A percentile compares a stretch with the other conserved stretches of the same genome.
Conservation (phyloP, 2,329 filamentous ascomycete genomes). For the Pseudocercospora eumusae region DNA sequence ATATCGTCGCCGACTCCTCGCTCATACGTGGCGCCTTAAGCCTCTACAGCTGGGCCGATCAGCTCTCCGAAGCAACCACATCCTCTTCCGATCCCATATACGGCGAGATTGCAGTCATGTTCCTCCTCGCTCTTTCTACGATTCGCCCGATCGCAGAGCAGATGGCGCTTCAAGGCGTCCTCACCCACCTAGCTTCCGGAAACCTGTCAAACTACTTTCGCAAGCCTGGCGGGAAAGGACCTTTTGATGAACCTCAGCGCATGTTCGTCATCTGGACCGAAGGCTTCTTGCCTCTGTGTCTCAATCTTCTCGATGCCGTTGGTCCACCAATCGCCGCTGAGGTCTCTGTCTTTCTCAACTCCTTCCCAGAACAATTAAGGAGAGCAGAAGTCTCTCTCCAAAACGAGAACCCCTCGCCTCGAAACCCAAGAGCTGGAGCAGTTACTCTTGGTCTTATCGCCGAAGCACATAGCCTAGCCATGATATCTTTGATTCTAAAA, state of each 20-base stretch:
- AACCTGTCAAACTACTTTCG: conserved; percentile 78
- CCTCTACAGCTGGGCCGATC: conserved; percentile 91
- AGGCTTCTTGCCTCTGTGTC: conserved; percentile 80
- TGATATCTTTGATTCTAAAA: conserved; percentile 72
- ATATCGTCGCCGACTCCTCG: conserved; percentile 60
- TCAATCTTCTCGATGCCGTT: conserved; percentile 83
- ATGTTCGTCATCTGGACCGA: conserved; percentile 89
- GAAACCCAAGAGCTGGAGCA: conserved; percentile 55
- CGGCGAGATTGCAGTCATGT: conserved; percentile 82
- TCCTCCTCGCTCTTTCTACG: conserved; percentile 83
- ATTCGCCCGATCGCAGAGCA: conserved; percentile 82
- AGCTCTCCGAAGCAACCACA: conserved; percentile 65
- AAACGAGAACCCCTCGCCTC: conserved; percentile 48
- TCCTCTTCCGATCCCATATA: conserved; percentile 81
- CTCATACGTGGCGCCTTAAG: conserved; percentile 79
- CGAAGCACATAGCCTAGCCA: conserved; percentile 75
- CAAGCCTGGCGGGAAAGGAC: conserved; percentile 66
- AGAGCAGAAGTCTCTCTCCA: conserved; percentile 74
- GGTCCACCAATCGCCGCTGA: conserved; percentile 81
- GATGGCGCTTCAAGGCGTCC: conserved; percentile 80
- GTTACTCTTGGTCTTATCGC: conserved; percentile 72
- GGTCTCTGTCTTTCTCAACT: conserved; percentile 82
- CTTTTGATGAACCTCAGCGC: conserved; percentile 73
- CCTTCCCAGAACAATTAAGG: conserved; percentile 76
- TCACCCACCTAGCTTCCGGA: conserved; percentile 76